Conservation (phyloP, 108 stramenopile species). For the Cyclotella sp. region DNA sequence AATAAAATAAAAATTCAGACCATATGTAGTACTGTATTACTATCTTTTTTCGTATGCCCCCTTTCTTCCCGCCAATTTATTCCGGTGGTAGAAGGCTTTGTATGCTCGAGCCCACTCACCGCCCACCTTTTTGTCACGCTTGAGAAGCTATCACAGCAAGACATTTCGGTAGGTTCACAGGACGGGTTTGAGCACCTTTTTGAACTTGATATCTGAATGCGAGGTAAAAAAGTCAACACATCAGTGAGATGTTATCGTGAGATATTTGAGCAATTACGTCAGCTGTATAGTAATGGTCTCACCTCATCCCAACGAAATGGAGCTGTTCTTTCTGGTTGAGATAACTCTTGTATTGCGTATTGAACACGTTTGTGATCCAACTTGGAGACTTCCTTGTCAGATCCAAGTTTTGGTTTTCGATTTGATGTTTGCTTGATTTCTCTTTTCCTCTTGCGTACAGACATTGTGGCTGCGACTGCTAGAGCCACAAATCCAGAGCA, state of each 20-base stretch:
- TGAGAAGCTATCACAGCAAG: not conserved
- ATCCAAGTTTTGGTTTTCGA: not conserved
- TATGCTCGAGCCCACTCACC: no score
- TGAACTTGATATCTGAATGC: not conserved
- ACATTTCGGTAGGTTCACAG: conserved; percentile 5
- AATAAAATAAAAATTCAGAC: no score
- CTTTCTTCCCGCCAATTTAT: no score
- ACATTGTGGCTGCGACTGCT: not conserved
- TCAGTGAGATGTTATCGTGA: not conserved
- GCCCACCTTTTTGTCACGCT: no score
- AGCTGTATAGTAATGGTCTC: not conserved
- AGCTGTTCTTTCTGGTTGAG: not conserved
- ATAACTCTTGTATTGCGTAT: conserved; percentile 3
- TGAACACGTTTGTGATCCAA: not conserved
- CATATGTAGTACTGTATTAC: no score
- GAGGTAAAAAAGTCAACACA: not conserved
- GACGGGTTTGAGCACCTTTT: not conserved
- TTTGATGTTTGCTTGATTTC: not conserved
- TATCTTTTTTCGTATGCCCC: no score
- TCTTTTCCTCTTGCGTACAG: not conserved
- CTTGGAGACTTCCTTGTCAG: not conserved
- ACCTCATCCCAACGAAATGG: not conserved
- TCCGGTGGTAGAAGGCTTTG: no score
- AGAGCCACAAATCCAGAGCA: conserved; percentile 5
- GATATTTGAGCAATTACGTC: not conserved